Evolutionary conservation across 345 rosid species (phyloP).

Genomic region (Eucalyptus grandis): DNA sequence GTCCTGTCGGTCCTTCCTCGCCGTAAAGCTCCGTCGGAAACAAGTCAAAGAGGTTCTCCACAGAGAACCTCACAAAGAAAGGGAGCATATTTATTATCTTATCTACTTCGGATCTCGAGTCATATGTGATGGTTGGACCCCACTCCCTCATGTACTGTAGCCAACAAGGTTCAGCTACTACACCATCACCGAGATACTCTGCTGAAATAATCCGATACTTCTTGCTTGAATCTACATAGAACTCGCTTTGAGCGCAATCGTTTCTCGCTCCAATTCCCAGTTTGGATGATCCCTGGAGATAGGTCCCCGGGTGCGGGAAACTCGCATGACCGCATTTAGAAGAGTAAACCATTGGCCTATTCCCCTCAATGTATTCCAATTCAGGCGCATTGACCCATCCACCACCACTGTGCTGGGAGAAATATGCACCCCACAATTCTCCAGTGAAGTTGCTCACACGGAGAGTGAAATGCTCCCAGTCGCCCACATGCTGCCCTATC

Average conservation of each 20-base stretch:
- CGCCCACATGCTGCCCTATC: constrained; percentile 75
- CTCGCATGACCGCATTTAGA: constrained; percentile 87
- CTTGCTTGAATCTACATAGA: constrained; percentile 54
- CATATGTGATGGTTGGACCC: constrained; percentile 81
- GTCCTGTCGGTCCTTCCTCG: constrained; percentile 97
- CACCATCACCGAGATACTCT: constrained; percentile 61
- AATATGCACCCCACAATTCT: constrained; percentile 67
- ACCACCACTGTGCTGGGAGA: constrained; percentile 90
- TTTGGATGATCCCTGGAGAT: constrained; percentile 71
- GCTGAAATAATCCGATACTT: constrained; percentile 63
- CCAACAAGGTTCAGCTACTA: constrained; percentile 65
- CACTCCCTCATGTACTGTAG: constrained; percentile 91
- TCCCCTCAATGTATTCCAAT: constrained; percentile 55
- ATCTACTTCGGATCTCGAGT: constrained; percentile 62
- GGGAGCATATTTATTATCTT: constrained; percentile 65
- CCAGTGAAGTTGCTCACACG: constrained; percentile 80
- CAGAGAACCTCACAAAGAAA: constrained; percentile 54
- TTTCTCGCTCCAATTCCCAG: constrained; percentile 72
- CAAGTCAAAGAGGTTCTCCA: constrained; percentile 66
- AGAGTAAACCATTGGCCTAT: constrained; percentile 60
- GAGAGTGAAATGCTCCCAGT: constrained; percentile 92
- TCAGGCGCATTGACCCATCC: constrained; percentile 59
- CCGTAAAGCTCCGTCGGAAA: constrained; percentile 88
- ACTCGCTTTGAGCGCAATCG: constrained; percentile 49
- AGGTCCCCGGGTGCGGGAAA: constrained; percentile 71